Conservation (phyloP, 2,329 filamentous ascomycete genomes). For the Juglanconis sp. region DNA sequence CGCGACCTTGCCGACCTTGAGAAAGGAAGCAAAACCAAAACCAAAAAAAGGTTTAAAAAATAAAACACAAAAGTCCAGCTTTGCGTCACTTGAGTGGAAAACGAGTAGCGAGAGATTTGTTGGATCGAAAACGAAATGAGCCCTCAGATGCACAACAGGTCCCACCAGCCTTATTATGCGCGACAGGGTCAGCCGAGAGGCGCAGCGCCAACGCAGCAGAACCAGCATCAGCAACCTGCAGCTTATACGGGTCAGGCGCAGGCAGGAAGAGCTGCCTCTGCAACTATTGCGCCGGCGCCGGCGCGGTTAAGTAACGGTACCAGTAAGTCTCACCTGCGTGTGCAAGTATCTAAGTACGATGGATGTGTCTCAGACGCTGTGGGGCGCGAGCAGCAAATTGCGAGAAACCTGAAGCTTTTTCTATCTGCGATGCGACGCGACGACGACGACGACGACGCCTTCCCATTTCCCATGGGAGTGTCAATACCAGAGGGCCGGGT, state of each 20-base stretch:
- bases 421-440: too few species aligned
- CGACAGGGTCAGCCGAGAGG: neutral
- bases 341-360: neutral
- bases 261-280: constrained; percentile 1
- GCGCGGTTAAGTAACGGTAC: neutral
- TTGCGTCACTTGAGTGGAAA: too few species aligned
- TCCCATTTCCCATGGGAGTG: too few species aligned
- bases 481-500: too few species aligned
- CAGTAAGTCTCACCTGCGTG: constrained; percentile 7
- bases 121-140: neutral
- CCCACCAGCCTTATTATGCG: neutral
- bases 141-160: neutral
- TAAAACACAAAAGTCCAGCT: too few species aligned
- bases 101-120: too few species aligned
- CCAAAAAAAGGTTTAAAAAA: too few species aligned
- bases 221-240: neutral
- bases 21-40: too few species aligned
- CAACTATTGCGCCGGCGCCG: neutral
- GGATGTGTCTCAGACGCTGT: neutral
- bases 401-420: neutral
- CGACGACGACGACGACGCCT: too few species aligned
- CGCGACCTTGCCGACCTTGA: too few species aligned
- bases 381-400: neutral
- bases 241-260: neutral
- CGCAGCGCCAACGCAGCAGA: neutral